Evolutionary conservation across 352 stramenopile species (phyloP).

Genomic region (Globisporangium middletonii): DNA sequence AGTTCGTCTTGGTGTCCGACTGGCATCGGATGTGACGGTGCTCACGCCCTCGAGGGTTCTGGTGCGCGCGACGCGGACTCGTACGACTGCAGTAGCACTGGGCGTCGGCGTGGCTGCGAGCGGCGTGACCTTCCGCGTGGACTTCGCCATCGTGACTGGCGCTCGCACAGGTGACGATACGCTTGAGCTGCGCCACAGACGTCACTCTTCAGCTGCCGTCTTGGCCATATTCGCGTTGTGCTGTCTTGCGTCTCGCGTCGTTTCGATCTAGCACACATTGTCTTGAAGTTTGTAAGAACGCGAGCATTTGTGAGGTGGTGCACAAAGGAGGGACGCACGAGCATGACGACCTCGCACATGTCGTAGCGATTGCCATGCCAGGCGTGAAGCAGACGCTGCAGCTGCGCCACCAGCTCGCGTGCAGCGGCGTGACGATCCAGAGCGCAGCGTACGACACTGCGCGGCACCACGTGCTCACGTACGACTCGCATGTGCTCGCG

Average conservation of each 20-base stretch:
- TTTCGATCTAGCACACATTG: too few species aligned
- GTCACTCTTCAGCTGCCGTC: not conserved
- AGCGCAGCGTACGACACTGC: slow-evolving; percentile 52
- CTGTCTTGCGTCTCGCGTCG: too few species aligned
- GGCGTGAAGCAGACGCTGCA: slow-evolving; percentile 51
- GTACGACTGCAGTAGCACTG: not conserved
- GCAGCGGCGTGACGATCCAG: slow-evolving; percentile 46
- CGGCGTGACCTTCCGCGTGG: not conserved
- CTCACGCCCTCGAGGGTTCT: not conserved
- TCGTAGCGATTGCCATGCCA: not conserved
- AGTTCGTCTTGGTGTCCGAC: too few species aligned
- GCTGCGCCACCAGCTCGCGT: slow-evolving; percentile 64
- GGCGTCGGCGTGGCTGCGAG: too few species aligned
- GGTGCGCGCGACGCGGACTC: too few species aligned
- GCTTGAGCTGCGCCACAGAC: not conserved
- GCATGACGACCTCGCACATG: too few species aligned
- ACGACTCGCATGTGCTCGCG: slow-evolving; percentile 35
- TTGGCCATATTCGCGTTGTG: too few species aligned
- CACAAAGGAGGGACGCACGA: too few species aligned
- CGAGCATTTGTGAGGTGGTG: too few species aligned
- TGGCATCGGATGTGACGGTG: not conserved
- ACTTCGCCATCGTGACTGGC: not conserved
- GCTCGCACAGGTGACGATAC: not conserved
- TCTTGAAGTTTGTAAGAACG: too few species aligned
- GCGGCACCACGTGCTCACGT: slow-evolving; percentile 67